phyloP scores from a whole-genome alignment of 2,329 filamentous ascomycete genomes.

The Alternaria arborescens region DNA sequence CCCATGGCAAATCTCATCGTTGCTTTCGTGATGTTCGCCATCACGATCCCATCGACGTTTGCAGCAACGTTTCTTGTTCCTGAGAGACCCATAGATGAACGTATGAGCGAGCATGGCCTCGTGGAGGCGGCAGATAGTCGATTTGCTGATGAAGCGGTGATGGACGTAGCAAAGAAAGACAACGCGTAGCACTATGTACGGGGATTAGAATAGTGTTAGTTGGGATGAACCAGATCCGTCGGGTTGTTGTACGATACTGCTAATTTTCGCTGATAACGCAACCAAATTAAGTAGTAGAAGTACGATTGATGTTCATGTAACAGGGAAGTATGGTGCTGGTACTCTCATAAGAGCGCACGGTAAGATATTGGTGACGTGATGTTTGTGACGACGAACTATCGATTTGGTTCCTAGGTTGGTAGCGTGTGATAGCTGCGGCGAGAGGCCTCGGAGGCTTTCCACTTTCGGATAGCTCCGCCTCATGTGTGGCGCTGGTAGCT shows the following conservation, averaged over 20 bases:
- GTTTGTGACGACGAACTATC: neutral
- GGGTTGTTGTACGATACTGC: neutral
- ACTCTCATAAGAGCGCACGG: neutral
- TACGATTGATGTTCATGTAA: too few species aligned
- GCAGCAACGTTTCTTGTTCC: neutral
- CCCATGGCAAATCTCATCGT: conserved; percentile 61
- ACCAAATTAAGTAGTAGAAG: too few species aligned
- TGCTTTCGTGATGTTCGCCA: conserved; percentile 59
- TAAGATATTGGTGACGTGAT: neutral
- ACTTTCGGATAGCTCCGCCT: conserved; percentile 21
- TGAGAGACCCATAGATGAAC: neutral
- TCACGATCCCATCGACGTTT: conserved; percentile 39
- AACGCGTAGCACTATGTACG: neutral
- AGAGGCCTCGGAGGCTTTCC: conserved; percentile 15
- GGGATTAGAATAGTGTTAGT: neutral
- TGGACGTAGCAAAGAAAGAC: neutral
- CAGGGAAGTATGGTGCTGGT: too few species aligned
- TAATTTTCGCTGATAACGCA: too few species aligned
- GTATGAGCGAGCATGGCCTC: neutral
- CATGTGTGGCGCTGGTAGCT: conserved; percentile 17
- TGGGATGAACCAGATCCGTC: neutral
- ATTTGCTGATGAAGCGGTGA: conserved; percentile 23
- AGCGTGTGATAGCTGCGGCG: conserved; percentile 5
- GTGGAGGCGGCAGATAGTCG: neutral
- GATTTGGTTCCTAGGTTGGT: neutral